These are phyloP conservation scores for Plectosphaerella sp. DNA, from an alignment of 2,329 filamentous ascomycete genomes.

Conservation along the genomic window DNA sequence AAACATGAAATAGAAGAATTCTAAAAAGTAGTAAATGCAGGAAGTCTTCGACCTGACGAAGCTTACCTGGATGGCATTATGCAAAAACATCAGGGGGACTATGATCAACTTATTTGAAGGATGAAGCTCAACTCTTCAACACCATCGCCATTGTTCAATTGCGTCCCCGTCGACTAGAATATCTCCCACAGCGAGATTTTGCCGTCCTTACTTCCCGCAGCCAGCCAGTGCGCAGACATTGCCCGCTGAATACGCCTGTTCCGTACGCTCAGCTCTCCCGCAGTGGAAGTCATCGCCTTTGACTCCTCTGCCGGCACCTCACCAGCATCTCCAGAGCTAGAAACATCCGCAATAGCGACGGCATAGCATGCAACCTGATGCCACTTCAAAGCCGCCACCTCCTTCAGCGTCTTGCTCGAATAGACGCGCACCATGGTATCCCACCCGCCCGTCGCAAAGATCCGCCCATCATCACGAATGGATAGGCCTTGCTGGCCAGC, in stretches of 20 bases:
- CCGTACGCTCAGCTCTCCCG: slow-evolving; percentile 45
- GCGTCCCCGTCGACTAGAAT: slow-evolving; percentile 45
- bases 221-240: slow-evolving; percentile 78
- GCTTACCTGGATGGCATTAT: no score
- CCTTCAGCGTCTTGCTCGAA: slow-evolving; percentile 72
- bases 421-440: slow-evolving; percentile 81
- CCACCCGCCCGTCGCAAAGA: slow-evolving; percentile 93
- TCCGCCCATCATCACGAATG: slow-evolving; percentile 72
- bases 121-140: no score
- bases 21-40: no score
- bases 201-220: slow-evolving; percentile 87
- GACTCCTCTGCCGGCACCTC: neutral
- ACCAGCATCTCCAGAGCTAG: neutral
- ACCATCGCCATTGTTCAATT: no score
- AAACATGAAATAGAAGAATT: no score
- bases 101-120: no score
- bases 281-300: slow-evolving; percentile 5
- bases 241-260: slow-evolving; percentile 60
- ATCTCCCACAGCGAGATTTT: slow-evolving; percentile 96
- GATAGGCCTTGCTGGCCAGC: slow-evolving; percentile 80
- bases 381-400: slow-evolving; percentile 92
- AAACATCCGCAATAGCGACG: slow-evolving; percentile 61
- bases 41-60: no score
- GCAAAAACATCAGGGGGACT: no score
- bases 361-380: slow-evolving; percentile 85